Base-by-base conservation (phyloP, 2,329 filamentous ascomycete genomes). In the Zalaria obscura region DNA sequence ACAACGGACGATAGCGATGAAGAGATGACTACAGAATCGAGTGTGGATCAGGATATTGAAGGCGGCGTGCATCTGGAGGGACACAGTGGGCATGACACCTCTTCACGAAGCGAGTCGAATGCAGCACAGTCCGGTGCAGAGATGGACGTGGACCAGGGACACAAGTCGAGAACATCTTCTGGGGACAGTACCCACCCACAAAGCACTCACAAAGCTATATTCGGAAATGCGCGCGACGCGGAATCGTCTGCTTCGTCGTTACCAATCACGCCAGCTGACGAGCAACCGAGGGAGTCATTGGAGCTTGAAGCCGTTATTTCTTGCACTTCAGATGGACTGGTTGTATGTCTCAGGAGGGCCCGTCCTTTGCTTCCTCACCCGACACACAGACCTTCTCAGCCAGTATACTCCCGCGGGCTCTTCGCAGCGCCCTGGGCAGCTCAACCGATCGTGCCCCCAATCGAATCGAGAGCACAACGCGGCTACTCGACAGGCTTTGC, bases 221-320 rank as follows among this genome's bases (percentile, higher is more conserved):
- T 69, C 44, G 67, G 67, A 40, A 46, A 55, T 39, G 47, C 62
- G 36, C 46, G 52, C 48, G 38, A 45, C 31, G 52, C 66, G 3
- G 61, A 62, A 40, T 62, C 61, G 4, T 57, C 55, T 18, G 50
- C 48, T 26, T 56, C 61, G 27, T 61, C 59, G 7, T 29, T 53
- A 32, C 51, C 54, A 35, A n/a, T 32, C 29, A 41, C 42, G 40
- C 45, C 27, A 39, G 48, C 35, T 5, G 40, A 45, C 5, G 34
- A 39, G 36, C 27, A 34, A n/a, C 28, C 43, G 25, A 49, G 45
- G 18, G 62, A 60, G 9, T 68, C 70, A 1, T 68, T 86, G 40
- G 84, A 93, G 61, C 66, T 93, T 3, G 86, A 93, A 62, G 86
- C 85, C 2, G 84, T 93, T n/a, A 79, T 93, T 4, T 93, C 86